Evolutionary conservation across 176 grass and related monocot species (phyloP).

Genomic region (Rhynchospora pubera): DNA sequence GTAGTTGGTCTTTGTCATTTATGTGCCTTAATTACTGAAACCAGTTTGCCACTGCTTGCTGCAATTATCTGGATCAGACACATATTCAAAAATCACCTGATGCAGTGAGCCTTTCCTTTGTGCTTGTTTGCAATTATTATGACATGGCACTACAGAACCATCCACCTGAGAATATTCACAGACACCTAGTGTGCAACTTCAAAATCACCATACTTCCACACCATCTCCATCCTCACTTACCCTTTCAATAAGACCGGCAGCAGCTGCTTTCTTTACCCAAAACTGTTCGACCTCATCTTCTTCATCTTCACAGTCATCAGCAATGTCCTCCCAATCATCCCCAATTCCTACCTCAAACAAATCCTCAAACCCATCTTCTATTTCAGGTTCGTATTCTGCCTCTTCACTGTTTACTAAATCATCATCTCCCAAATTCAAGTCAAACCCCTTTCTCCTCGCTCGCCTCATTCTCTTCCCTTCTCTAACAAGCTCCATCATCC

Average conservation of each 20-base stretch:
- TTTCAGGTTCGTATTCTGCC: constrained; percentile 20
- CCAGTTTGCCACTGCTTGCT: neutral
- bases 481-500: constrained; percentile 49
- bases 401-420: constrained; percentile 15
- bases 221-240: constrained; percentile 7
- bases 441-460: constrained; percentile 28
- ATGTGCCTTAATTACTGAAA: neutral
- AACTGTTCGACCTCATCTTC: constrained; percentile 49
- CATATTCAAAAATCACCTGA: neutral
- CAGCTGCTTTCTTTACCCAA: constrained; percentile 68
- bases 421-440: constrained; percentile 19
- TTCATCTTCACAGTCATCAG: constrained; percentile 1
- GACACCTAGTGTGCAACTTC: neutral
- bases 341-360: constrained; percentile 44
- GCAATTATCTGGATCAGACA: neutral
- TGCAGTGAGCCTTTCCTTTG: neutral
- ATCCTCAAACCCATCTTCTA: constrained; percentile 45
- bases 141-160: neutral
- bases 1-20: neutral
- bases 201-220: constrained; percentile 61
- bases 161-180: neutral
- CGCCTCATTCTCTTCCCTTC: constrained; percentile 54
- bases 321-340: constrained; percentile 59
- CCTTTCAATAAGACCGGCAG: constrained; percentile 37
- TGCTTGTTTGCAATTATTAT: neutral